Evolutionary conservation across 2,329 filamentous ascomycete genomes (phyloP), one percentile per base, ranked within the genome.

Genomic region (Leptosphaerulina australis): DNA sequence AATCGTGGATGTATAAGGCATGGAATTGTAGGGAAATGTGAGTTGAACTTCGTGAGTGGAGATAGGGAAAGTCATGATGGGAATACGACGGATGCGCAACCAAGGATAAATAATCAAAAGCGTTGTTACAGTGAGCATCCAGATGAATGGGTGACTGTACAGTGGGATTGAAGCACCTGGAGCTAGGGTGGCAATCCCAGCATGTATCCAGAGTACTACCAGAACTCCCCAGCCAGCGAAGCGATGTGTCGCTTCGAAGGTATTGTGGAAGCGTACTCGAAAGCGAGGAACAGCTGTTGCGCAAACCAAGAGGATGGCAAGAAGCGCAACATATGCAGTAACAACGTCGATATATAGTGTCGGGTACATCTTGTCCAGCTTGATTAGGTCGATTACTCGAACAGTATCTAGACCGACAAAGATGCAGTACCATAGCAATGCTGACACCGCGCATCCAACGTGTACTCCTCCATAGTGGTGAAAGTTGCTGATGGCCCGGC

Each of bases 31-130:
- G 3, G 63, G 60, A 38, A 67, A 70, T 66, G 88, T 83, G 15
- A 94, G 79, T 33, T 87, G 82, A 29, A 89, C 76, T 40, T 88
- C 89, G 71, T 91, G 88, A 26, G 80, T 69, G 0, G 89, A 93
- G 12, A 94, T 81, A 3, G 79, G 74, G 64, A 90, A 83, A 6
- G 86, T 76, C 15, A 80, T 74, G 46, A 93, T 86, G 10, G 77
- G 73, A 28, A 90, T 83, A 57, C 83, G 85, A 45, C 87, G 83
- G 17, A 94, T 82, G 55, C 84, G 81, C 1, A 87, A 67, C 89
- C 90, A 95, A 0, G 90, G 88, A 34, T 87, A 83, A 41, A 87
- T 76, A 59, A 93, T 81, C 59, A 86, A 82, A 37, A 80, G 65
- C 1, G 88, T 90, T 30, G 85, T 84, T 25, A 82, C 67, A 20